Conservation (phyloP, 2,329 filamentous ascomycete species). For the Microcera coccophila region DNA sequence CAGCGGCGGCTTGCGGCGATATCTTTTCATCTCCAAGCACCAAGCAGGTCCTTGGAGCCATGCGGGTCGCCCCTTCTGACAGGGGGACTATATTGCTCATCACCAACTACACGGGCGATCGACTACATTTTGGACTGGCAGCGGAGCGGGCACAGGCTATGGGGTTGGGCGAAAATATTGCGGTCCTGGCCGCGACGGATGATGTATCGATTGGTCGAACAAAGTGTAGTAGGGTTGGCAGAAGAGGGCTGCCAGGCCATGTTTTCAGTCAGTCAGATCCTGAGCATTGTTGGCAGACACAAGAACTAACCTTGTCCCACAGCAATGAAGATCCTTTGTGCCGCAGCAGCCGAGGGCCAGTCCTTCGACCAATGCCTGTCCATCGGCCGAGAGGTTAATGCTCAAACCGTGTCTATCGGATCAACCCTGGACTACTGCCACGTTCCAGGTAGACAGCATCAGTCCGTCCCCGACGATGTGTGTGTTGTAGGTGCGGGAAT, state of each 20-base stretch:
- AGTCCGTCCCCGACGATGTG: conserved; percentile 46
- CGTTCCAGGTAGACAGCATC: conserved; percentile 51
- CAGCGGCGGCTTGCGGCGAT: conserved; percentile 57
- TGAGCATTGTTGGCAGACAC: too few relatives aligned
- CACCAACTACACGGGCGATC: conserved; percentile 64
- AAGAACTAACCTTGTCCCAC: too few relatives aligned
- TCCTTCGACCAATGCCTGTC: conserved; percentile 44
- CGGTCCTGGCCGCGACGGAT: too few relatives aligned
- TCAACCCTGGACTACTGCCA: conserved; percentile 60
- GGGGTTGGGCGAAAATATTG: conserved; percentile 56
- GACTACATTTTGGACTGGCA: conserved; percentile 58
- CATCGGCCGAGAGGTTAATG: too few relatives aligned
- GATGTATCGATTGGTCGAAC: conserved; percentile 62
- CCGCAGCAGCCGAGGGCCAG: too few relatives aligned
- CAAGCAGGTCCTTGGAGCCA: conserved; percentile 57
- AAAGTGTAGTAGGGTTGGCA: conserved; percentile 55
- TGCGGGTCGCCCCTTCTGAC: conserved; percentile 52
- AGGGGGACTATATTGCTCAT: conserved; percentile 57
- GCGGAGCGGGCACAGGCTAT: conserved; percentile 54
- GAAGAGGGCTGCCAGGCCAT: conserved; percentile 59
- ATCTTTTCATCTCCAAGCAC: conserved; percentile 63
- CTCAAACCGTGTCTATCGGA: conserved; percentile 55
- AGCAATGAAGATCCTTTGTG: too few relatives aligned
- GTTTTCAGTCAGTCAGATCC: too few relatives aligned
- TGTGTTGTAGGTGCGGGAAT: conserved; percentile 64